Percentiles rank a stretch among this genome's conserved stretches.
phyloP scores from a whole-genome alignment of 2,329 filamentous ascomycete species.

The Stemphylium lycopersici region DNA sequence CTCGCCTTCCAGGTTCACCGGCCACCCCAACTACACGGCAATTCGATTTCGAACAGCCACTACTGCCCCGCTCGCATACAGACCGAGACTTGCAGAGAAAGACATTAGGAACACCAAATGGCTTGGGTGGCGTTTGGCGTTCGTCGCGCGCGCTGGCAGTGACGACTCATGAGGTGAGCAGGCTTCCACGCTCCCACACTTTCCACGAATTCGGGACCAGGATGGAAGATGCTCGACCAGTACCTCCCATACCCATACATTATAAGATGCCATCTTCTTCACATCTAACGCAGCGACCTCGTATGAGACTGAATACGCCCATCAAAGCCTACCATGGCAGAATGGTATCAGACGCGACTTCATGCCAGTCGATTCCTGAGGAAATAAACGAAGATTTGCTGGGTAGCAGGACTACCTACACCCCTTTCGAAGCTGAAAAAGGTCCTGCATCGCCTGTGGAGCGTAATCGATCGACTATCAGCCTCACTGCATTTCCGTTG shows the following conservation, averaged over 20 bases:
- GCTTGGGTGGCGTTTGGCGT: constrained; percentile 26
- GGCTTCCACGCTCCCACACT: constrained; percentile 38
- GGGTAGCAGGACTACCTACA: not conserved
- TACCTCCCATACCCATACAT: constrained; percentile 32
- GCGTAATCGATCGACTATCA: not conserved
- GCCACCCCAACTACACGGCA: constrained; percentile 13
- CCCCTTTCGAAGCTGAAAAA: not conserved
- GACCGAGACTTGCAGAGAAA: constrained; percentile 28
- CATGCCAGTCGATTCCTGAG: constrained; percentile 13
- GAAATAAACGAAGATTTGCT: constrained; percentile 2
- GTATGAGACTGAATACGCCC: not conserved
- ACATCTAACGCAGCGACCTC: constrained; percentile 6
- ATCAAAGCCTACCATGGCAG: not conserved
- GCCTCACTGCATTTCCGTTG: not conserved
- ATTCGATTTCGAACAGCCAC: not conserved
- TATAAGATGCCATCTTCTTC: constrained; percentile 27
- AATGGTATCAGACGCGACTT: constrained; percentile 3
- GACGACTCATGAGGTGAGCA: constrained; percentile 43
- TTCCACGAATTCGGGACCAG: constrained; percentile 31
- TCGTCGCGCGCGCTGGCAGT: constrained; percentile 26
- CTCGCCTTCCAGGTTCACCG: constrained; percentile 23
- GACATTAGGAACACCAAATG: constrained; percentile 28
- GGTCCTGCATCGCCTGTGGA: not conserved
- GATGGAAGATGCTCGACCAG: constrained; percentile 26
- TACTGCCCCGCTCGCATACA: constrained; percentile 19